These are phyloP conservation scores for Paramecium bursaria DNA, from an alignment of 73 alveolate species.

Conservation along the genomic window DNA sequence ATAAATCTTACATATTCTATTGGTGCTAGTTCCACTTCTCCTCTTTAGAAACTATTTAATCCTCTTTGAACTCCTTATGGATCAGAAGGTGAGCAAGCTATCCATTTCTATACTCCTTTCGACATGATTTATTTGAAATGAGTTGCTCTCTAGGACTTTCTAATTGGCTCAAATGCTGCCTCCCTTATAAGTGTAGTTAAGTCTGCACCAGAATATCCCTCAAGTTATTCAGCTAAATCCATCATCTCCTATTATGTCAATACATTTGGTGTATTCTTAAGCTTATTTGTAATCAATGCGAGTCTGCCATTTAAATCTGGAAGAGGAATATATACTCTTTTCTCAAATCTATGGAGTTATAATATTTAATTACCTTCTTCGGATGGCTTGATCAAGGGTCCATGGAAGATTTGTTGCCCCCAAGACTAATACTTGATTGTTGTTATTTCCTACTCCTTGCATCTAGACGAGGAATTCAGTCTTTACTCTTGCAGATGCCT, in stretches of 20 bases:
- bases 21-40: not conserved
- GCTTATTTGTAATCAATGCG: constrained; percentile 77
- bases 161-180: constrained; percentile 88
- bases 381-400: constrained; percentile 84
- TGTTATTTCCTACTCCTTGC: constrained; percentile 83
- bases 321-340: constrained; percentile 72
- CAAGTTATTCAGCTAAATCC: constrained; percentile 81
- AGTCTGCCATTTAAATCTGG: constrained; percentile 86
- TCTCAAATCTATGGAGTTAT: constrained; percentile 61
- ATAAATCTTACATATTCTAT: not conserved
- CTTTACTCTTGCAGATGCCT: constrained; percentile 86
- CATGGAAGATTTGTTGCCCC: constrained; percentile 88
- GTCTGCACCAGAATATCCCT: constrained; percentile 94
- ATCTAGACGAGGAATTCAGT: constrained; percentile 93
- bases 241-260: constrained; percentile 86
- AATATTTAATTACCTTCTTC: constrained; percentile 76
- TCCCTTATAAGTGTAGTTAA: constrained; percentile 84
- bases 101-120: too few species aligned
- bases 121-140: constrained; percentile 77
- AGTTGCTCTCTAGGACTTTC: constrained; percentile 88
- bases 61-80: constrained; percentile 30
- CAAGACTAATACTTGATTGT: constrained; percentile 73
- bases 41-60: constrained; percentile 30
- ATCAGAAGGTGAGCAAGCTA: constrained; percentile 59
- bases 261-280: constrained; percentile 89